Evolutionary conservation across 768 basidiomycete genomes (phyloP).

Genomic region (Pleurotus cornucopiae): DNA sequence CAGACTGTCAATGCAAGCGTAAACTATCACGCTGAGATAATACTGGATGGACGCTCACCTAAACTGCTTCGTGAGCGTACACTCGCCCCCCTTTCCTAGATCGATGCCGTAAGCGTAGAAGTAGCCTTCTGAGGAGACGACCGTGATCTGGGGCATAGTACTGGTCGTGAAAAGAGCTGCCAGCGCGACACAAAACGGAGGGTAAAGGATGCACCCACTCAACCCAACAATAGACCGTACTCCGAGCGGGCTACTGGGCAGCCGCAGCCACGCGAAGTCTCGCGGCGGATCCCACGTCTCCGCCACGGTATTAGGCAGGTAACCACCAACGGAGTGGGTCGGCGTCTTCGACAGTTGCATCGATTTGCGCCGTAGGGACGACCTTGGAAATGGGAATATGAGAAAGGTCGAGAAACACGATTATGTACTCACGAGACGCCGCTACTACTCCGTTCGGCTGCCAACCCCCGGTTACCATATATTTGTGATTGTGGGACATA

Average conservation of each 20-base stretch:
- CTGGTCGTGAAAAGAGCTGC: slow-evolving; percentile 29
- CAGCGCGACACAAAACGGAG: neutral
- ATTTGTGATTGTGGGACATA: slow-evolving; percentile 25
- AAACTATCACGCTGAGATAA: neutral
- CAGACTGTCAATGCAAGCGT: slow-evolving; percentile 16
- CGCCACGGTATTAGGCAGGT: slow-evolving; percentile 85
- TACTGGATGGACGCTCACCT: slow-evolving; percentile 34
- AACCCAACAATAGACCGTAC: slow-evolving; percentile 85
- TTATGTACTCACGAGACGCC: slow-evolving; percentile 47
- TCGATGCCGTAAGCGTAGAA: slow-evolving; percentile 97
- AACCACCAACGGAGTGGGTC: slow-evolving; percentile 74
- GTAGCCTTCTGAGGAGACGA: slow-evolving; percentile 91
- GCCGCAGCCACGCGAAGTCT: slow-evolving; percentile 87
- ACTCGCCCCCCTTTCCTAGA: slow-evolving; percentile 94
- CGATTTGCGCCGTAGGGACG: slow-evolving; percentile 63
- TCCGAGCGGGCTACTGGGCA: slow-evolving; percentile 60
- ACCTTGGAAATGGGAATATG: slow-evolving; percentile 18
- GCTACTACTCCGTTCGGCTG: slow-evolving; percentile 13
- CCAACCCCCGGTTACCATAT: too few relatives aligned
- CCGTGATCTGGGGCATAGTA: slow-evolving; percentile 95
- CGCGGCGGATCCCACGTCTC: slow-evolving; percentile 97
- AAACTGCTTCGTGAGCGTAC: slow-evolving; percentile 92
- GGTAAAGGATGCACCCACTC: slow-evolving; percentile 61
- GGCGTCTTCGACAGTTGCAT: slow-evolving; percentile 71
- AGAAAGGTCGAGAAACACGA: neutral